Conservation (phyloP, 106 monocot genomes). For the Alisma plantagoaquatica region DNA sequence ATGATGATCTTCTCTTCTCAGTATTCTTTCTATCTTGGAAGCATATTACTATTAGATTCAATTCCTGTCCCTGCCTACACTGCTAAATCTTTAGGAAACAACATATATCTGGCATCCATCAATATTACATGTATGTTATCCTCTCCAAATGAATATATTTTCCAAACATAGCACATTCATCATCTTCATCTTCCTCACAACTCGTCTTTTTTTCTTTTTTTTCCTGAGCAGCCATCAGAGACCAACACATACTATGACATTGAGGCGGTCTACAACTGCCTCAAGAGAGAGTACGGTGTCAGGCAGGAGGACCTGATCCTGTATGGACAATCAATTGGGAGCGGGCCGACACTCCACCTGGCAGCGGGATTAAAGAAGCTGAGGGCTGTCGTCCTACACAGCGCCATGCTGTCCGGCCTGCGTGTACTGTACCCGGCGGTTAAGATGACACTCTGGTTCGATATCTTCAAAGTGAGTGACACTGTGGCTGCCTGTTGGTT, state of each 20-base stretch:
- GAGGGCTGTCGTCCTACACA: slow-evolving; percentile 75
- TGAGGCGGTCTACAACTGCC: slow-evolving; percentile 81
- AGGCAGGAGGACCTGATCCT: slow-evolving; percentile 69
- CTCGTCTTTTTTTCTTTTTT: not conserved
- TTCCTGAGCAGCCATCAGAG: slow-evolving; percentile 53
- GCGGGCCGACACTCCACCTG: slow-evolving; percentile 79
- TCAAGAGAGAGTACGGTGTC: slow-evolving; percentile 57
- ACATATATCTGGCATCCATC: not conserved
- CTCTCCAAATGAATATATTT: not conserved
- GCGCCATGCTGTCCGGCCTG: slow-evolving; percentile 84
- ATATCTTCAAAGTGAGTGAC: slow-evolving; percentile 69
- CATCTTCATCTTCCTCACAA: not conserved
- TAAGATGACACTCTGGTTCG: slow-evolving; percentile 86
- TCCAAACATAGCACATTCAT: not conserved
- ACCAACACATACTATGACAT: slow-evolving; percentile 88
- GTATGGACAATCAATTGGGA: slow-evolving; percentile 92
- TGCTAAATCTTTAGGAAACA: not conserved
- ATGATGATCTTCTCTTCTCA: no score
- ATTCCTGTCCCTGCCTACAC: no score
- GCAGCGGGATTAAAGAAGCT: slow-evolving; percentile 46
- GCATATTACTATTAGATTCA: not conserved
- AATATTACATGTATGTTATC: not conserved
- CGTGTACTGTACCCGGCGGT: slow-evolving; percentile 81
- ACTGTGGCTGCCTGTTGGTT: no score
- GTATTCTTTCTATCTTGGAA: no score